phyloP scores from a whole-genome alignment of 805 yeast genomes.

The Pichia sporocuriosa region DNA sequence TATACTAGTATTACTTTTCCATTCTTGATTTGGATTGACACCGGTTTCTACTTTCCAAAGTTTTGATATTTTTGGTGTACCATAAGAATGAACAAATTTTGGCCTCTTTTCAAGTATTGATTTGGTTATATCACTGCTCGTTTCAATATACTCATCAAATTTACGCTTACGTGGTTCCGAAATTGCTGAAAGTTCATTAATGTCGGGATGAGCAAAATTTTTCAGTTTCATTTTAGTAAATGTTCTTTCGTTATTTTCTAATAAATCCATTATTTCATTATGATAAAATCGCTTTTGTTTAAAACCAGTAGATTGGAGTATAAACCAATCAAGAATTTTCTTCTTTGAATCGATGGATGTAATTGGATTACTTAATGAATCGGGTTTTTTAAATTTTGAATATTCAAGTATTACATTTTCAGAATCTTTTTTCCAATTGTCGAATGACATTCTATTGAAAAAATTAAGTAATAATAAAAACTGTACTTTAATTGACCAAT shows the following conservation, averaged over 20 bases:
- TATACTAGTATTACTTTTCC: constrained; percentile 9
- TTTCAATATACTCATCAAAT: constrained; percentile 18
- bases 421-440: constrained; percentile 18
- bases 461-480: constrained; percentile 21
- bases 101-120: constrained; percentile 15
- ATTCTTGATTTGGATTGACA: no score
- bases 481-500: constrained; percentile 20
- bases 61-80: constrained; percentile 25
- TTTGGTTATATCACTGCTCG: background rate
- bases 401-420: constrained; percentile 16
- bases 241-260: constrained; percentile 20
- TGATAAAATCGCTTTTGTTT: constrained; percentile 3
- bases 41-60: constrained; percentile 23
- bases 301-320: background rate
- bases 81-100: constrained; percentile 22
- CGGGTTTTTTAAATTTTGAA: constrained; percentile 22
- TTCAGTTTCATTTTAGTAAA: constrained; percentile 27
- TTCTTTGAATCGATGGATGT: constrained; percentile 1
- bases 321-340: constrained; percentile 1
- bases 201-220: constrained; percentile 23
- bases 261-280: constrained; percentile 12
- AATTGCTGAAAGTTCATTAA: constrained; percentile 12
- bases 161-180: constrained; percentile 21
- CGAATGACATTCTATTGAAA: constrained; percentile 14
- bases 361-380: constrained; percentile 12